Base-by-base conservation (phyloP, 768 basidiomycete species). In the Suillus luteus region DNA sequence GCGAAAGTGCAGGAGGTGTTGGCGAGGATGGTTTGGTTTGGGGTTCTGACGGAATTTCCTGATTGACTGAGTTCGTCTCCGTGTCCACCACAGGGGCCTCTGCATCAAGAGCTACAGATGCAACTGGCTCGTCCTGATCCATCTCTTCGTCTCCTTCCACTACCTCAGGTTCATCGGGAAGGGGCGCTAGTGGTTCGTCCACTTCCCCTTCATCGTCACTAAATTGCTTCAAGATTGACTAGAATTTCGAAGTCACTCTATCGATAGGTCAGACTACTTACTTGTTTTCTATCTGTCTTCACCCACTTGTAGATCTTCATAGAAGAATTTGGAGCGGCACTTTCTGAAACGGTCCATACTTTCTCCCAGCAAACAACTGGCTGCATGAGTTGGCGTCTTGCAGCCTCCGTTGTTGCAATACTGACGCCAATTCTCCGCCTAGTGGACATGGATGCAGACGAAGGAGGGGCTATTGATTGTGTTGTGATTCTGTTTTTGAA, bases 361-460 rank as follows among this genome's bases (percentile, higher is more conserved):
- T 89, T 91, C 76, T 93, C 91, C 92, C 92, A 95, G 67, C 88
- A 91, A 33, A 82, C 85, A n/a, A 93, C 92, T 8, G 92, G 92
- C 70, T 91, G 90, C 89, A 93, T 92, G n/a, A 93, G 80, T 75
- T 92, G 89, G 64, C 91, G 84, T 44, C 91, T 83, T 40, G 91
- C 91, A 55, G 90, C 90, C 74, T 93, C 91, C 3, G 90, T 89
- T 58, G 88, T 89, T 55, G 90, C 88, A 27, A 82, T 81, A 70
- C 87, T 90, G 65, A 93, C 86, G 7, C 91, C 91, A 59, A 92
- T 89, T 73, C 90, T 86, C 68, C 91, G 82, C 75, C 86, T 83
- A 37, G 88, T 89, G 54, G 91, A 80, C 91, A 93, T 91, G 35
- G 11, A 41, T 33, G 24, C 12, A 66, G 31, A 63, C 1, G 12